These are phyloP conservation scores for Phlebiopsis flavidoalba DNA, from an alignment of 768 basidiomycete species.

Conservation along the genomic window DNA sequence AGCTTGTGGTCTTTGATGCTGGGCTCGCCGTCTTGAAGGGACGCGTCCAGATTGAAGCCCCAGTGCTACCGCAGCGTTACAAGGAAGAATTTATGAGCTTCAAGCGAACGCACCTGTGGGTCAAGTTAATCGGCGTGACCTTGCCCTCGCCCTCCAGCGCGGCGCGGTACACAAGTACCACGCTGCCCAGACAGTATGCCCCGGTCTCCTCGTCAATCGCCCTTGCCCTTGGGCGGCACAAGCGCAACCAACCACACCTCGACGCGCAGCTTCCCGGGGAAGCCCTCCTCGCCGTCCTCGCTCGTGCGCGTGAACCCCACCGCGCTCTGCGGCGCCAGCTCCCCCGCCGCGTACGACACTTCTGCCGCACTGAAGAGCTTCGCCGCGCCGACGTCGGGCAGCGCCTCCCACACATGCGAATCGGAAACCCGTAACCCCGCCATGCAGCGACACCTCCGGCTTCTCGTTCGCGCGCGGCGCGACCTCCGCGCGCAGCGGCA, in stretches of 20 bases:
- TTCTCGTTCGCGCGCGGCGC: conserved; percentile 25
- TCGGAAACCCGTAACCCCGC: conserved; percentile 68
- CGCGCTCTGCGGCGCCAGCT: conserved; percentile 28
- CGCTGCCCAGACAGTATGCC: conserved; percentile 55
- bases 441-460: conserved; percentile 62
- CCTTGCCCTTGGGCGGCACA: conserved; percentile 25
- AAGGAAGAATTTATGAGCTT: background rate
- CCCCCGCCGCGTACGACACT: conserved; percentile 34
- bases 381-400: conserved; percentile 30
- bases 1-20: conserved; percentile 48
- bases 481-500: conserved; percentile 41
- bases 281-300: conserved; percentile 67
- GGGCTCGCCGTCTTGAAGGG: conserved; percentile 39
- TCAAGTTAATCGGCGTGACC: conserved; percentile 72
- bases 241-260: conserved; percentile 37
- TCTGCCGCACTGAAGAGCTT: conserved; percentile 57
- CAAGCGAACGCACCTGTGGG: conserved; percentile 48
- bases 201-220: conserved; percentile 20
- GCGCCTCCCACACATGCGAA: conserved; percentile 43
- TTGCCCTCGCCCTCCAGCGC: conserved; percentile 40
- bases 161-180: conserved; percentile 65
- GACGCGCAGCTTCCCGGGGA: conserved; percentile 52
- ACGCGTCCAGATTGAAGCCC: conserved; percentile 80
- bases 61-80: conserved; percentile 54
- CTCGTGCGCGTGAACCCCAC: conserved; percentile 56